phyloP scores from a whole-genome alignment of 495 filamentous ascomycete genomes.

The Penicillium silybi region DNA sequence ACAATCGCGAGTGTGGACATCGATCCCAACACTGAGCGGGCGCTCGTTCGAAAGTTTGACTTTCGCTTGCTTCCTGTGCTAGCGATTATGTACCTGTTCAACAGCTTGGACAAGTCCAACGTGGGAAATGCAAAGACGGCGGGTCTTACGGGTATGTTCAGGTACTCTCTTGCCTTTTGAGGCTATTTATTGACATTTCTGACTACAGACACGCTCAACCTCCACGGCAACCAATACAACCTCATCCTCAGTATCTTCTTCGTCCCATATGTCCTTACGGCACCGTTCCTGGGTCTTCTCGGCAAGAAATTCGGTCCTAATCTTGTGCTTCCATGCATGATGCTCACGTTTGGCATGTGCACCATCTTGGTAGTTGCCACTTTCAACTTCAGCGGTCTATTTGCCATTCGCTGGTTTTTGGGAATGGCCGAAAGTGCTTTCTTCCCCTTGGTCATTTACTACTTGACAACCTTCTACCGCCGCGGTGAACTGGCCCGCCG shows the following conservation, averaged over 20 bases:
- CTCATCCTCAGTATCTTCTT: slow-evolving; percentile 70
- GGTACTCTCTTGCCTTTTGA: neutral
- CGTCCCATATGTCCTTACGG: slow-evolving; percentile 70
- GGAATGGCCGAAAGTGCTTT: slow-evolving; percentile 72
- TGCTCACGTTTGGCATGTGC: slow-evolving; percentile 61
- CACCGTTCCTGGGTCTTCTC: slow-evolving; percentile 61
- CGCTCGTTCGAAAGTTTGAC: slow-evolving; percentile 52
- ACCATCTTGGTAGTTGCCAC: slow-evolving; percentile 53
- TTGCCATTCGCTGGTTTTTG: slow-evolving; percentile 54
- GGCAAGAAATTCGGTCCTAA: slow-evolving; percentile 65
- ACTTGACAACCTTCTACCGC: slow-evolving; percentile 64
- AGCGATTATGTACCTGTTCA: slow-evolving; percentile 64
- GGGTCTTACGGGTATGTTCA: slow-evolving; percentile 45
- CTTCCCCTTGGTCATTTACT: slow-evolving; percentile 65
- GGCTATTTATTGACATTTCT: neutral
- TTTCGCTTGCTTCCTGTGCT: slow-evolving; percentile 58
- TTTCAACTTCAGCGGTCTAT: slow-evolving; percentile 62
- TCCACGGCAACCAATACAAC: slow-evolving; percentile 65
- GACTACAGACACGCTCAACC: slow-evolving; percentile 41
- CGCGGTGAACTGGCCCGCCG: slow-evolving; percentile 72
- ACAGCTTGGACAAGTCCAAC: slow-evolving; percentile 64
- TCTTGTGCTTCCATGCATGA: slow-evolving; percentile 61
- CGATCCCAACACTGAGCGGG: slow-evolving; percentile 10
- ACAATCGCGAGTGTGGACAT: slow-evolving; percentile 14
- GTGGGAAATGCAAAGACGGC: slow-evolving; percentile 69